phyloP scores from a whole-genome alignment of 2,329 filamentous ascomycete genomes.

The Rhexocercosporidium sp. region DNA sequence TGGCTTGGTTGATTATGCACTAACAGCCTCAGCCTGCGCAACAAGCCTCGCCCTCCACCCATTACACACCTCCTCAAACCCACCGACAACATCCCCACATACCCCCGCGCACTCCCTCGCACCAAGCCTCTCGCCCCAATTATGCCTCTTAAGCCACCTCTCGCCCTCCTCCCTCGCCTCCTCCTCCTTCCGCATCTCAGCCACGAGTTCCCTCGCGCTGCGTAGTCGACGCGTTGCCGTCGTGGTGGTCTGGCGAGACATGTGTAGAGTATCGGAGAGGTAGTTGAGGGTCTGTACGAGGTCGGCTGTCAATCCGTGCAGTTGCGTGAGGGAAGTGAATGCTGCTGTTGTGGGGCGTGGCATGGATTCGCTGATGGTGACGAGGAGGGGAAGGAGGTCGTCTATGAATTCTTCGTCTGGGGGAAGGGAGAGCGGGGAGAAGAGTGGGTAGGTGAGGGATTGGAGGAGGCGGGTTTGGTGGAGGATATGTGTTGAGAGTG shows the following conservation, averaged over 20 bases:
- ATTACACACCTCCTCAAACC: constrained; percentile 90
- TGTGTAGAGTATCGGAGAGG: constrained; percentile 89
- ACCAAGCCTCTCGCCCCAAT: constrained; percentile 79
- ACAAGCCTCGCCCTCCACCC: constrained; percentile 80
- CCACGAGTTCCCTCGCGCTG: constrained; percentile 82
- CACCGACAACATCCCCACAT: constrained; percentile 86
- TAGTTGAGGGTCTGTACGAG: constrained; percentile 82
- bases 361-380: constrained; percentile 68
- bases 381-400: constrained; percentile 69
- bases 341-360: constrained; percentile 67
- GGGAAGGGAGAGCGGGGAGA: constrained; percentile 70
- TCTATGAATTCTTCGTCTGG: constrained; percentile 70
- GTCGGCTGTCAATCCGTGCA: constrained; percentile 74
- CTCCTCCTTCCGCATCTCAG: constrained; percentile 82
- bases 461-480: constrained; percentile 80
- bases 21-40: constrained; percentile 52
- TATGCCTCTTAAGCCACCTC: constrained; percentile 78
- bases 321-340: constrained; percentile 68
- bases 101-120: constrained; percentile 82
- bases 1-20: background rate
- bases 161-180: constrained; percentile 84
- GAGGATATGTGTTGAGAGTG: constrained; percentile 73
- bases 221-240: constrained; percentile 80
- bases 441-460: constrained; percentile 71
- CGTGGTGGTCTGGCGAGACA: constrained; percentile 87